These are phyloP conservation scores for Acephala macrosclerotiorum DNA, from an alignment of 2,329 filamentous ascomycete genomes.

Conservation along the genomic window DNA sequence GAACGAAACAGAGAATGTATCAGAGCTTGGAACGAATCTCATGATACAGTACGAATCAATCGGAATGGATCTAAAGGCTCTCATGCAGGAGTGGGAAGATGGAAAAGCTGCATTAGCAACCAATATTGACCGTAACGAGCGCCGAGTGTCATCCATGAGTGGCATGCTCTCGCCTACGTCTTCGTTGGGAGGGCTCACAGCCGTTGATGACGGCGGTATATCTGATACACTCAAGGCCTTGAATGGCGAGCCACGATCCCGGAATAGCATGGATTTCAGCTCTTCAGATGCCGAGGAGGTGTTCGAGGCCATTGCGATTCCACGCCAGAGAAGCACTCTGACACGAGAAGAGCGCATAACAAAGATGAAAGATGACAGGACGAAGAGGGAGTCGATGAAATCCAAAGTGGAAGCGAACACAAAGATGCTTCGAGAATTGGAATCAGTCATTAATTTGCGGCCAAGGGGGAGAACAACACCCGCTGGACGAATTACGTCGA, in stretches of 20 bases:
- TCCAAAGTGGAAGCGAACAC: slow-evolving; percentile 83
- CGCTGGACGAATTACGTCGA: slow-evolving; percentile 43
- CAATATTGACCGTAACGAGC: slow-evolving; percentile 83
- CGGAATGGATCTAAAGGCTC: slow-evolving; percentile 80
- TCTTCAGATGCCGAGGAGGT: slow-evolving; percentile 75
- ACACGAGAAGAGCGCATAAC: slow-evolving; percentile 87
- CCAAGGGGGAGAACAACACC: slow-evolving; percentile 45
- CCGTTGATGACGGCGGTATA: slow-evolving; percentile 65
- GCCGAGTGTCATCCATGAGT: slow-evolving; percentile 69
- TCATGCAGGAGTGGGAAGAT: slow-evolving; percentile 86
- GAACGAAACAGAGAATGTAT: slow-evolving; percentile 75
- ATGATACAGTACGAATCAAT: slow-evolving; percentile 95
- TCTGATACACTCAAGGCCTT: slow-evolving; percentile 79
- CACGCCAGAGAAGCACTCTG: slow-evolving; percentile 72
- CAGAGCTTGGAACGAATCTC: slow-evolving; percentile 79
- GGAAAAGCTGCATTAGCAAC: slow-evolving; percentile 84
- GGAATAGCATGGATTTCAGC: slow-evolving; percentile 59
- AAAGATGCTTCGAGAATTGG: slow-evolving; percentile 91
- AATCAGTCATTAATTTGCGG: slow-evolving; percentile 79
- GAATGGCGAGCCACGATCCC: slow-evolving; percentile 70
- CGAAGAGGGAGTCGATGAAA: slow-evolving; percentile 72
- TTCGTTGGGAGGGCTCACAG: slow-evolving; percentile 73
- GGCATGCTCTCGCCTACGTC: slow-evolving; percentile 61
- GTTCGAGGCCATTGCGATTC: slow-evolving; percentile 88
- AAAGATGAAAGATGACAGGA: slow-evolving; percentile 88